These are phyloP conservation scores for Lentinula lateritia DNA, from an alignment of 768 basidiomycete species.

Conservation along the genomic window DNA sequence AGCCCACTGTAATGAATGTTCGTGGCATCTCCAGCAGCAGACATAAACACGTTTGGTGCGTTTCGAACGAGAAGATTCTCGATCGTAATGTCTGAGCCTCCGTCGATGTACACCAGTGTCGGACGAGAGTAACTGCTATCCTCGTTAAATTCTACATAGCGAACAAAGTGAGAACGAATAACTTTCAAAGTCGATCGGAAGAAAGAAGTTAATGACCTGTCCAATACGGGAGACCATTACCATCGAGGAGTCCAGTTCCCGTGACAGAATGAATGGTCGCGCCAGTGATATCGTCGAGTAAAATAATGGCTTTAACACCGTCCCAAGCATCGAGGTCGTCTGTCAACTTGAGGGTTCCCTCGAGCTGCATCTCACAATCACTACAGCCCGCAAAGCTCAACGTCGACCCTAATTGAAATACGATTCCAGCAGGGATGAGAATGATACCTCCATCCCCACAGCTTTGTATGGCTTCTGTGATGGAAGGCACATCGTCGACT, in stretches of 20 bases:
- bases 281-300: slow-evolving; percentile 18
- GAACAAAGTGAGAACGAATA: not conserved
- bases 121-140: slow-evolving; percentile 23
- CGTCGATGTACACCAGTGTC: slow-evolving; percentile 21
- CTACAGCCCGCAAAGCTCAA: slow-evolving; percentile 23
- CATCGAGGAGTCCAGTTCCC: slow-evolving; percentile 23
- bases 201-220: slow-evolving; percentile 9
- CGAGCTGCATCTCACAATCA: slow-evolving; percentile 23
- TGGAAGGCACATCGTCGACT: slow-evolving; percentile 25
- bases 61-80: slow-evolving; percentile 25
- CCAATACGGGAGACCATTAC: slow-evolving; percentile 26
- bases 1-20: slow-evolving; percentile 20
- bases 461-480: slow-evolving; percentile 21
- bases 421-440: slow-evolving; percentile 21
- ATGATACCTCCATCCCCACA: slow-evolving; percentile 26
- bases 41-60: slow-evolving; percentile 25
- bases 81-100: slow-evolving; percentile 21
- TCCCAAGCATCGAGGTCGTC: slow-evolving; percentile 23
- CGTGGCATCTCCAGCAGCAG: slow-evolving; percentile 20
- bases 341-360: slow-evolving; percentile 24
- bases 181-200: not conserved
- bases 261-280: slow-evolving; percentile 22
- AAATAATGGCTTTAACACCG: slow-evolving; percentile 17
- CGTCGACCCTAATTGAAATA: slow-evolving; percentile 20
- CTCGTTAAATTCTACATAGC: slow-evolving; percentile 17